Conservation (phyloP, 495 filamentous ascomycete genomes). For the Penicillium paxilli region DNA sequence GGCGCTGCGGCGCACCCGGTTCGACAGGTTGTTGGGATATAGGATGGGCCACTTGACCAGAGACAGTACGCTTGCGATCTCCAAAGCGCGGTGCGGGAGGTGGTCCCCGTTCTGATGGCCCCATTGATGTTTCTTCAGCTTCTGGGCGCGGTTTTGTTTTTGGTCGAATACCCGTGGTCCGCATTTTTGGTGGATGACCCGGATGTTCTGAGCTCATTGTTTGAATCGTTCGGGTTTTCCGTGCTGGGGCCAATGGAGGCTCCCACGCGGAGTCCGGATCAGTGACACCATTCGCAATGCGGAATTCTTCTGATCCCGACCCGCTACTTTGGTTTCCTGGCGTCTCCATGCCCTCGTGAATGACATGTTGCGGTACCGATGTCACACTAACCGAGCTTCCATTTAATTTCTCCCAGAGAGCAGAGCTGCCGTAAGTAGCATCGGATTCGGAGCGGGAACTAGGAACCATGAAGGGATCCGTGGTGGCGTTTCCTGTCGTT, state of each 20-base stretch:
- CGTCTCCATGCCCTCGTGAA: constrained; percentile 44
- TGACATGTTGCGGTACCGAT: constrained; percentile 27
- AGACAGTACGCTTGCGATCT: constrained; percentile 82
- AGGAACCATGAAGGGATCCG: constrained; percentile 49
- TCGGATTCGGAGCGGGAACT: constrained; percentile 41
- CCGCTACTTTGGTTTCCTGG: constrained; percentile 44
- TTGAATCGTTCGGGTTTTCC: constrained; percentile 62
- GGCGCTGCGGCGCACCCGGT: constrained; percentile 68
- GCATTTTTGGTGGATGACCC: constrained; percentile 65
- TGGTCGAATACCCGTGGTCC: constrained; percentile 51
- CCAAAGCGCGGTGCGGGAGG: constrained; percentile 35
- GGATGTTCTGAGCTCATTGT: constrained; percentile 48
- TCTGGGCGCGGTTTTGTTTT: constrained; percentile 52
- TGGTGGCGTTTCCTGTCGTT: constrained; percentile 39
- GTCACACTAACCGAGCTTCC: constrained; percentile 44
- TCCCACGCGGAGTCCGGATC: constrained; percentile 45
- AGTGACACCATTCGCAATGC: constrained; percentile 35
- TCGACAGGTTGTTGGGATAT: constrained; percentile 53
- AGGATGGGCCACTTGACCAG: constrained; percentile 72
- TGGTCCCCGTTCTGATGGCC: constrained; percentile 35
- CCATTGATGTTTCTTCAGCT: constrained; percentile 44
- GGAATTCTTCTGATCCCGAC: constrained; percentile 44
- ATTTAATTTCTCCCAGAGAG: constrained; percentile 59
- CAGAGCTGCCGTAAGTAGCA: constrained; percentile 48
- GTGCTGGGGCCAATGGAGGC: constrained; percentile 66